These are phyloP conservation scores for Termitomyces sp. DNA, from an alignment of 768 basidiomycete genomes.

Conservation along the genomic window DNA sequence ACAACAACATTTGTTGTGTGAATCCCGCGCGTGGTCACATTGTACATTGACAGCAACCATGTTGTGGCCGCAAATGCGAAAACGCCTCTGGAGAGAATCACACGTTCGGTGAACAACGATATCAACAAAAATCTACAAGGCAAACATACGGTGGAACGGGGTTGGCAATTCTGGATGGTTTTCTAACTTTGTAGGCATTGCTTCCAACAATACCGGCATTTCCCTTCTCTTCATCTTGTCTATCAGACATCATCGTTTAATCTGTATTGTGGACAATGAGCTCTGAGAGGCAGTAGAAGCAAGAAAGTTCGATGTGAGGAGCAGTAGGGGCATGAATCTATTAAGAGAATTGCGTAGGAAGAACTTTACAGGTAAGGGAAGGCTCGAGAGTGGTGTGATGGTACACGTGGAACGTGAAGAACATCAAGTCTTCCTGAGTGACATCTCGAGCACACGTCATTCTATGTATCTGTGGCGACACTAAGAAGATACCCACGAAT, in stretches of 20 bases:
- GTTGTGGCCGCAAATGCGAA: conserved; percentile 46
- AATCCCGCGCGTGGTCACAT: conserved; percentile 47
- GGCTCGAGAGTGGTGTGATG: not conserved
- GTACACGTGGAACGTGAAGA: not conserved
- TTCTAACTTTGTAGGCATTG: not conserved
- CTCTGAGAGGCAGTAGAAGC: not conserved
- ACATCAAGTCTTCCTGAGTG: too few relatives aligned
- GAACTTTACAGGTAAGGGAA: not conserved
- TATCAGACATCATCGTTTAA: not conserved
- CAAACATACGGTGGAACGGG: conserved; percentile 25
- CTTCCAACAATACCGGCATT: not conserved
- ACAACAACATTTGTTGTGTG: conserved; percentile 55
- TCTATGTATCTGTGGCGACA: not conserved
- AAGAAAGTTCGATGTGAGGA: too few relatives aligned
- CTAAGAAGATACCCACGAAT: not conserved
- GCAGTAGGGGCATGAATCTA: not conserved
- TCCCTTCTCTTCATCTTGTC: conserved; percentile 3
- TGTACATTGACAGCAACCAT: conserved; percentile 66
- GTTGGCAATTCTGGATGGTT: conserved; percentile 26
- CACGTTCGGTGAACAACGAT: not conserved
- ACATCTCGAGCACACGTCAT: not conserved
- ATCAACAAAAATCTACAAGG: not conserved
- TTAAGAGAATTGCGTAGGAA: not conserved
- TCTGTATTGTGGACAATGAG: not conserved
- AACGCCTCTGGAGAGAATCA: conserved; percentile 22